Conservation (phyloP, 202 grass and related monocot species). For the Schoenoplectus tabernaemontani region DNA sequence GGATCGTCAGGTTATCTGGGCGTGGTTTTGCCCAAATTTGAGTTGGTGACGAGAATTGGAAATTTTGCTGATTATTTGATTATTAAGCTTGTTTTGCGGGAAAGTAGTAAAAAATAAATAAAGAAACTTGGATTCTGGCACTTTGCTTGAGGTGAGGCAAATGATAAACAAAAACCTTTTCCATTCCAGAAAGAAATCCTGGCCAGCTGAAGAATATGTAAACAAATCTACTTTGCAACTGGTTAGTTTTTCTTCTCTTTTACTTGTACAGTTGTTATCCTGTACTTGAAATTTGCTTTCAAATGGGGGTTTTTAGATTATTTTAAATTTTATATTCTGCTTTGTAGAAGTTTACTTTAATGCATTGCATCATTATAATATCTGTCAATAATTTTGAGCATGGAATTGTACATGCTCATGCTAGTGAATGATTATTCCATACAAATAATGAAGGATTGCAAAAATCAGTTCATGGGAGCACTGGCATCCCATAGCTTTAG, state of each 20-base stretch:
- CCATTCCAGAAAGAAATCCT: constrained; percentile 52
- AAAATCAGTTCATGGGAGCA: too few species aligned
- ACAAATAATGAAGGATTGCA: background rate
- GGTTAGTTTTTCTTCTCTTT: constrained; percentile 22
- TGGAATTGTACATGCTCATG: background rate
- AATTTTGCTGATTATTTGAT: background rate
- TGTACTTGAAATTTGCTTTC: background rate
- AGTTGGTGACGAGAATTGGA: background rate
- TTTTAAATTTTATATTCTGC: background rate
- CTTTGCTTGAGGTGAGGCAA: constrained; percentile 10
- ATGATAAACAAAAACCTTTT: constrained; percentile 74
- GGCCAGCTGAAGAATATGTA: constrained; percentile 78
- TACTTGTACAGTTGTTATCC: background rate
- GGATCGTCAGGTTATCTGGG: background rate
- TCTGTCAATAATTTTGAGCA: background rate
- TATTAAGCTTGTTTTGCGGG: background rate
- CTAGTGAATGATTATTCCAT: background rate
- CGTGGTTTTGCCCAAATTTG: constrained; percentile 6
- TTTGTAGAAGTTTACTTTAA: background rate
- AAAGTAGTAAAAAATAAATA: too few species aligned
- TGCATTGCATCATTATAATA: background rate
- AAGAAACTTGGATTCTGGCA: background rate
- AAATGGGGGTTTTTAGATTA: background rate
- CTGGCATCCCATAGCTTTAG: too few species aligned
- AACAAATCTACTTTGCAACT: constrained; percentile 38